Evolutionary conservation across 805 yeast species (phyloP).

Genomic region (Yarrowia yakushimensis): DNA sequence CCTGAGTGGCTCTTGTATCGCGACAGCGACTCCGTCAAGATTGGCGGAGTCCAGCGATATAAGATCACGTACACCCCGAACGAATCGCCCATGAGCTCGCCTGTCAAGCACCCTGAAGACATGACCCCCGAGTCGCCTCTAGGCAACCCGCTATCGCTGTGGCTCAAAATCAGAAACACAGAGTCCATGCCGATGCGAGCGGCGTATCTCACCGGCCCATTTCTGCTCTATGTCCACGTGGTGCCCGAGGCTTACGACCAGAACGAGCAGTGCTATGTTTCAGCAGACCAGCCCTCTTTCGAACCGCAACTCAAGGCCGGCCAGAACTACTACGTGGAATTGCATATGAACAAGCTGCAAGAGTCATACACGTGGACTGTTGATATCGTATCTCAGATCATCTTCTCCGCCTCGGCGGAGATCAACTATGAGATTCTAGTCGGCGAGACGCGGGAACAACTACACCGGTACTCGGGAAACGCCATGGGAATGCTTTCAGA

Average conservation of each 20-base stretch:
- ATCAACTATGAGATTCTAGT: conserved; percentile 63
- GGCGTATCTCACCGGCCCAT: conserved; percentile 87
- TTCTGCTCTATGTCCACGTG: conserved; percentile 77
- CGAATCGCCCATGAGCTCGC: not conserved
- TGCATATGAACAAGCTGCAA: conserved; percentile 45
- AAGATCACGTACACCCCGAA: conserved; percentile 50
- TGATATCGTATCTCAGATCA: conserved; percentile 75
- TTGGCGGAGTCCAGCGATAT: conserved; percentile 62
- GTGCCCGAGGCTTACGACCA: conserved; percentile 62
- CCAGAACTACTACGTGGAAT: conserved; percentile 56
- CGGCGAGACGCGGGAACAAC: conserved; percentile 37
- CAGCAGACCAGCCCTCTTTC: conserved; percentile 42
- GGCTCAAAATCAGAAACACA: conserved; percentile 56
- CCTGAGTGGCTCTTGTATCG: conserved; percentile 29
- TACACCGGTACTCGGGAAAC: conserved; percentile 24
- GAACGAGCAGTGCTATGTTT: conserved; percentile 40
- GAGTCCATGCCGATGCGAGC: conserved; percentile 76
- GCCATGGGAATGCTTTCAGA: conserved; percentile 10
- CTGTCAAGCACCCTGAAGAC: conserved; percentile 7
- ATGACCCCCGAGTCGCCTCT: conserved; percentile 14
- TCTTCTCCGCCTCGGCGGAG: conserved; percentile 66
- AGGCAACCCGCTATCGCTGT: conserved; percentile 29
- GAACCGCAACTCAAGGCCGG: conserved; percentile 65
- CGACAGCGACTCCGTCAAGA: conserved; percentile 42
- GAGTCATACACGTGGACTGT: conserved; percentile 64